These are phyloP conservation scores for Coniferiporia sulphurascens DNA, from an alignment of 1,284 basidiomycete genomes.

Conservation along the genomic window DNA sequence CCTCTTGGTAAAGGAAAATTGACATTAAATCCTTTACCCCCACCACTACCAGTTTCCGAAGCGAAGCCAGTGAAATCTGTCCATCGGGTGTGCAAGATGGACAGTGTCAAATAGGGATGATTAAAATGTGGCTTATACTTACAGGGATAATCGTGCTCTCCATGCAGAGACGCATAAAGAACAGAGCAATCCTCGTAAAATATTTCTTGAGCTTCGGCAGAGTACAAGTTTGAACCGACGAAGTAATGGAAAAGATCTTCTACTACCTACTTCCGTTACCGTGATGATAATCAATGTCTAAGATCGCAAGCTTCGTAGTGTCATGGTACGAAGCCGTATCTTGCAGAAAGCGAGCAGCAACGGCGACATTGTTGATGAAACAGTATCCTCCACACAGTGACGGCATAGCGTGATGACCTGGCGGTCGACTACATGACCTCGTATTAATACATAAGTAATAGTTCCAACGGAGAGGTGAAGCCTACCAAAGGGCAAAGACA, in stretches of 20 bases:
- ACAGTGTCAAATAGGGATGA: not conserved
- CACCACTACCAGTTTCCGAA: slow-evolving; percentile 28
- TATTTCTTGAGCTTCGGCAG: slow-evolving; percentile 29
- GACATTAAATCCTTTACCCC: slow-evolving; percentile 27
- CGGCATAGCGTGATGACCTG: slow-evolving; percentile 33
- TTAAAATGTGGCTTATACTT: slow-evolving; percentile 9
- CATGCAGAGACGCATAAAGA: slow-evolving; percentile 34
- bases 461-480: not conserved
- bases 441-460: not conserved
- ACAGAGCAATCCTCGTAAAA: slow-evolving; percentile 33
- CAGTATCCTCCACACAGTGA: slow-evolving; percentile 35
- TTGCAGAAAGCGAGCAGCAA: slow-evolving; percentile 31
- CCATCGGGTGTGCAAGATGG: not conserved
- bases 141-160: slow-evolving; percentile 34
- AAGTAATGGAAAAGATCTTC: slow-evolving; percentile 4
- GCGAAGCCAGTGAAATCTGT: slow-evolving; percentile 33
- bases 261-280: slow-evolving; percentile 31
- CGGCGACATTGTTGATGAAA: slow-evolving; percentile 33
- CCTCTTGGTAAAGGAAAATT: slow-evolving; percentile 32
- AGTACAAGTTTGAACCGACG: too few relatives aligned
- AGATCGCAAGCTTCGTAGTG: slow-evolving; percentile 27
- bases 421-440: slow-evolving; percentile 29
- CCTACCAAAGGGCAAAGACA: slow-evolving; percentile 31
- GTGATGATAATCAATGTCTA: slow-evolving; percentile 38
- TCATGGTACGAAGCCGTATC: not conserved